Evolutionary conservation across 2,329 filamentous ascomycete genomes (phyloP), one percentile per base, ranked within the genome.

Genomic region (Corinectria fuckeliana): DNA sequence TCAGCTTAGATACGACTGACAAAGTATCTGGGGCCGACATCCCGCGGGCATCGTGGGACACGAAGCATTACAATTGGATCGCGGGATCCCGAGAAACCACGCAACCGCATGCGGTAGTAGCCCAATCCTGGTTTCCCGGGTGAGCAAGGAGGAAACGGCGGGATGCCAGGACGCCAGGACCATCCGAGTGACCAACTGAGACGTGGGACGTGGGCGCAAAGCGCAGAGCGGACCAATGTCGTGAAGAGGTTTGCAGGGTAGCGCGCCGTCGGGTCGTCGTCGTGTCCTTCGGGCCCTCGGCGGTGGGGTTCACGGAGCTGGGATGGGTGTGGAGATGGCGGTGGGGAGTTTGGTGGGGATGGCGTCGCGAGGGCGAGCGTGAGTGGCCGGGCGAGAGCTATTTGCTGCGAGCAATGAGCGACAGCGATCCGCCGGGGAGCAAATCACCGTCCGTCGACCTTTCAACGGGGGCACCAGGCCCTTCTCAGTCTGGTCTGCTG

Each of bases 231-330:
- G 42, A 58, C 68, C 64, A 70, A 68, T 67, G 59, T 47, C 45
- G 50, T 58, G 56, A 60, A 47, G 41, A 48, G 16, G 44, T 53
- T 56, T 57, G 30, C 20, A 50, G 8, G 23, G 28, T 70, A 69
- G 68, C 64, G 68, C 7, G 44, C 23, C 60, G 67, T 69, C 68
- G 68, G 68, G 64, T 69, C 68, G 68, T 70, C 68, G 68, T 70
- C 61, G 62, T 45, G 48, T 51, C 49, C 57, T 69, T 70, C 68
- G 68, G 68, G 55, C 61, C 67, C 59, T 70, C 68, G 68, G 68
- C 56, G 59, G 67, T 71, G 68, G 68, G 48, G 57, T 45, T 50
- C 36, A 59, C 50, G 42, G 47, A 68, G 32, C 55, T 59, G 66
- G 60, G 47, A 30, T 11, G 36, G 49, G 63, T 68, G 65, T 68